Evolutionary conservation across 805 yeast genomes (phyloP), one percentile per base, ranked within the genome.

Genomic region (Kazachstania viticola): DNA sequence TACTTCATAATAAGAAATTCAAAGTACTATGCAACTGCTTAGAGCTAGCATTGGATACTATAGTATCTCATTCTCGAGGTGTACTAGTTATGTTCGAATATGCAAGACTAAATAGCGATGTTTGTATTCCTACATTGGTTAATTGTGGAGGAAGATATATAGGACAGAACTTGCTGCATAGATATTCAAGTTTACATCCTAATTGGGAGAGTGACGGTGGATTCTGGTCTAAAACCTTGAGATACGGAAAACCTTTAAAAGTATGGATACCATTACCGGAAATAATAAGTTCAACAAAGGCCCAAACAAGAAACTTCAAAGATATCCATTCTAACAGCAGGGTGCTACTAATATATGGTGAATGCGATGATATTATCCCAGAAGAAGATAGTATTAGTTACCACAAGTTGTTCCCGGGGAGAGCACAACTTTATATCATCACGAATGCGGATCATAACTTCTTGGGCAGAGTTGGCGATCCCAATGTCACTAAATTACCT

Each of bases 21-120:
- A 18, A 18, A 3, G 25, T 15, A 4, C n/a, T n/a, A n/a, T n/a
- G n/a, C n/a, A n/a, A n/a, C n/a, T n/a, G n/a, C n/a, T n/a, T n/a
- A n/a, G 9, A 57, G 29, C 61, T 74, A 32, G 53, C 67, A 3
- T 54, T 80, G 14, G 68, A 70, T 33, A 61, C 80, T 1, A 60
- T 85, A 4, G 67, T 81, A 19, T 79, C 74, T 3, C 96, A 87
- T 53, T 82, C 94, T 0, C 63, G 95, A 36, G 95, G 94, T 8
- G 65, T 72, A 4, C 67, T 79, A 17, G 76, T 87, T 4, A 73
- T 76, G 75, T 75, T 82, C 45, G 59, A 69, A 34, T 87, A 87
- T 80, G 77, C 78, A 3, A 34, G 44, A 24, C 56, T 49, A 3
- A 45, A 53, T 8, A 40, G 60, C 3, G 31, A 29, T 8, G 14